Base-by-base conservation (phyloP, 1,139 yeast species). In the Spencermartinsiella ligniputridi region DNA sequence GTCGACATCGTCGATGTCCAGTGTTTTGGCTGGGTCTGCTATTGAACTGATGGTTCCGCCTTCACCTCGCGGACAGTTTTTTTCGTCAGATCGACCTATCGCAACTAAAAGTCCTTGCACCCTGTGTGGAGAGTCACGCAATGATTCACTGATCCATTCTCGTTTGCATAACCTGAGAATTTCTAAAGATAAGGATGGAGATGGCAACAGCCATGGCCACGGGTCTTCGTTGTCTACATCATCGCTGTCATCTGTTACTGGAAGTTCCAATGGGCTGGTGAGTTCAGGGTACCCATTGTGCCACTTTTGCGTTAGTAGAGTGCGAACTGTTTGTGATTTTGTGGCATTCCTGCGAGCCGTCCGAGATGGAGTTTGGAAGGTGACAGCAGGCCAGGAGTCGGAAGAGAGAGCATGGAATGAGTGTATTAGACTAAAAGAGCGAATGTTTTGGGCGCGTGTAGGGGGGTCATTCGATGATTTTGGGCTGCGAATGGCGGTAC, bases 401-500 rank as follows among this genome's bases (percentile, higher is more conserved):
- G 54, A 54, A 27, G 69, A 64, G 46, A 67, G 73, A 49, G 76
- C 78, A 2, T 81, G 86, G 85, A 67, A 73, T 19, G 85, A 79
- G 54, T 63, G 80, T 38, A 68, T 76, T 32, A 70, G 78, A 52
- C 62, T 81, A 19, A 71, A 84, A 47, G 75, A 76, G 24, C 76
- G 78, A 51, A 72, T 89, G 54, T 87, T 84, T 65, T 90, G 95
- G 92, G 74, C 94, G n/a, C 80, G 88, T 52, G 64, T 83, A 24
- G 97, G 97, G 1, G 70, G 65, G 8, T 49, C 54, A 9, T 61
- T 58, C 19, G 43, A 18, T 3, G 21, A 36, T 13, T 12, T 3
- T 13, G 25, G 13, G 40, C 17, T 39, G 11, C 16, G 15, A 41
- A 18, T 19, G 12, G 11, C 17, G 22, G 8, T 5, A 8, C 37